phyloP scores from a whole-genome alignment of 192 early-diverging fungal genomes.

The Backusella mclennaniae region DNA sequence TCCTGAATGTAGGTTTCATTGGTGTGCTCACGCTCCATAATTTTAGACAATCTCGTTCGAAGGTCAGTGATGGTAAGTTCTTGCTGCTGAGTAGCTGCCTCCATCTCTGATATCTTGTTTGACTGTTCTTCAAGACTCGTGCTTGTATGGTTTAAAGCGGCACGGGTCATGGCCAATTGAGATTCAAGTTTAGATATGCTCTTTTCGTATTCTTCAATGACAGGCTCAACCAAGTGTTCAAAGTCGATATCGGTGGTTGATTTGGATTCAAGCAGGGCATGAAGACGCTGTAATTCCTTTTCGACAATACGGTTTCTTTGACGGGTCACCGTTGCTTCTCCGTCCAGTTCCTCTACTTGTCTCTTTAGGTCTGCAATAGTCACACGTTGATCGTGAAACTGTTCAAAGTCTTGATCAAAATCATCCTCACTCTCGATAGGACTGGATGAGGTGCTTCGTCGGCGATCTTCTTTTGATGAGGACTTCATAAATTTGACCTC shows the following conservation, averaged over 20 bases:
- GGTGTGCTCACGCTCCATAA: constrained; percentile 44
- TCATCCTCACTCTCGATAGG: constrained; percentile 3
- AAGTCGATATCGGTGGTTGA: constrained; percentile 26
- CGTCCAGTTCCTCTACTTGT: constrained; percentile 34
- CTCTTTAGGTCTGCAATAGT: constrained; percentile 26
- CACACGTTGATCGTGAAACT: constrained; percentile 28
- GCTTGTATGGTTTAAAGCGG: constrained; percentile 56
- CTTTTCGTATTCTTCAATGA: constrained; percentile 72
- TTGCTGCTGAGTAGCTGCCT: constrained; percentile 41
- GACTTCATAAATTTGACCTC: constrained; percentile 37
- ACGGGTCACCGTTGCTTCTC: constrained; percentile 23
- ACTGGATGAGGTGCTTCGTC: not conserved
- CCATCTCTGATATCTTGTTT: constrained; percentile 43
- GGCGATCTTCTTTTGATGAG: not conserved
- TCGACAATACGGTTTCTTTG: constrained; percentile 25
- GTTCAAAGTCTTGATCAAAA: constrained; percentile 14
- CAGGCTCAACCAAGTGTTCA: constrained; percentile 57
- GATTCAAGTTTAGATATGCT: constrained; percentile 60
- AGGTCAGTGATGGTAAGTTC: constrained; percentile 43
- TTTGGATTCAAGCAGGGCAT: constrained; percentile 14
- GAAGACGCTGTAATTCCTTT: constrained; percentile 19
- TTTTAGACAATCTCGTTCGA: constrained; percentile 40
- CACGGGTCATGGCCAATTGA: constrained; percentile 54
- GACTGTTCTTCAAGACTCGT: constrained; percentile 55
- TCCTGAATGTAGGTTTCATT: constrained; percentile 51